Base-by-base conservation (phyloP, 2,329 filamentous ascomycete species). In the Paecilomyces sp. region DNA sequence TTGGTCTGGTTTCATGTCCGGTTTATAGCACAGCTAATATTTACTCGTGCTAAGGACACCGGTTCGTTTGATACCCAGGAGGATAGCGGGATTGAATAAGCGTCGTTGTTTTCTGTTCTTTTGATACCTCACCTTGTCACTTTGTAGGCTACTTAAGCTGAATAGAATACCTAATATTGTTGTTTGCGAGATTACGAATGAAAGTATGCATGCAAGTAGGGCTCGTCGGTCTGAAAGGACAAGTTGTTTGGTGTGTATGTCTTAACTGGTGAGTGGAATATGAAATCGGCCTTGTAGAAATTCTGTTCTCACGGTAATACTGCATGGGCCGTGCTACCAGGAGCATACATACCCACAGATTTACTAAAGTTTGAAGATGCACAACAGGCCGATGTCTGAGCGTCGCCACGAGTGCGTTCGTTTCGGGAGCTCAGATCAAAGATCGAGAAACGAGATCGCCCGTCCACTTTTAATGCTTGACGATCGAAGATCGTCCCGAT, bases 31-130 rank as follows among this genome's bases (percentile, higher is more conserved):
- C 56, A 56, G 53, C 56, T 56, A 3, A 53, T 8, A 22, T 50
- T 34, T 28, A 24, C 25, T 41, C 18, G 18, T 55, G 47, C 52
- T 31, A 36, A 31, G 22, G 51, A 61, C 57, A 56, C 53, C 52
- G 54, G 60, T 58, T 60, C 62, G 33, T 52, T 63, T 63, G 64
- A 66, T 66, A 66, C 65, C 65, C 60, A 58, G 61, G 55, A 58
- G 56, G 57, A 60, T 61, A 57, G 56, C 59, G 56, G 58, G 60
- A 60, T 61, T 60, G 57, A 51, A 56, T 55, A 24, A 60, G 61
- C 55, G 55, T 58, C 60, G 57, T 57, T 3, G 22, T 60, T 60
- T 57, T 64, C 58, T 62, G 62, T 8, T 58, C 56, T 57, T 62
- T 63, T 65, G 64, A 63, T 62, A 66, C 62, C 63, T 63, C 63